Percentiles rank a stretch among this genome's conserved stretches.
These are phyloP conservation scores for Adansonia rubrostipa DNA, from an alignment of 441 rosid species.

Conservation along the genomic window DNA sequence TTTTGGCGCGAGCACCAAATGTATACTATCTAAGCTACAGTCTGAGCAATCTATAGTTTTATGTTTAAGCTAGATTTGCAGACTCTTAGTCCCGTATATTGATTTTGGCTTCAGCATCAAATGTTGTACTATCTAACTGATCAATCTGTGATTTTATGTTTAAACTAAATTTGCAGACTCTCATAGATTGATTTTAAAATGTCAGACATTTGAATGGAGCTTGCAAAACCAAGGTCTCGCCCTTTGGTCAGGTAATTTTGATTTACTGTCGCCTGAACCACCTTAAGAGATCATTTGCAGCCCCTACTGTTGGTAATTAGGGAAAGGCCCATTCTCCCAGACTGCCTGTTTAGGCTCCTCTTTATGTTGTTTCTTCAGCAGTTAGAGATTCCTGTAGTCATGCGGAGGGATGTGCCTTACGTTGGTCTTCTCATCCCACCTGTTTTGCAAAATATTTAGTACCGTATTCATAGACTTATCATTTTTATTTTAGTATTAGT, in stretches of 20 bases:
- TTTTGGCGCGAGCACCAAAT: constrained; percentile 2
- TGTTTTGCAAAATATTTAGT: neutral
- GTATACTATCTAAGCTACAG: neutral
- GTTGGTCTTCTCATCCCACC: neutral
- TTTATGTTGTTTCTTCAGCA: neutral
- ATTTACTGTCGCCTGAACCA: neutral
- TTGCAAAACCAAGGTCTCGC: constrained; percentile 76
- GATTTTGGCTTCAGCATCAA: constrained; percentile 1
- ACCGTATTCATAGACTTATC: too few relatives aligned
- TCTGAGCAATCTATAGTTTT: neutral
- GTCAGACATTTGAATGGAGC: constrained; percentile 75
- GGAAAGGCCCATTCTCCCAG: neutral
- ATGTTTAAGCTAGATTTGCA: neutral
- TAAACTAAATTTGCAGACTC: constrained; percentile 12
- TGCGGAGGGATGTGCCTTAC: neutral
- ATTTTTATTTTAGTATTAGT: too few relatives aligned
- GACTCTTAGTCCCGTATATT: neutral
- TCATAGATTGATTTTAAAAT: constrained; percentile 27
- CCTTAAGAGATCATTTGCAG: constrained; percentile 1
- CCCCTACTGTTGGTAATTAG: neutral
- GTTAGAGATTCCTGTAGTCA: neutral
- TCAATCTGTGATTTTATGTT: neutral
- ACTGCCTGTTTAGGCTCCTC: neutral
- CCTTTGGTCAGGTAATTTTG: constrained; percentile 68
- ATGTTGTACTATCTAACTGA: neutral